Base-by-base conservation (phyloP, 371 early-diverging fungal species). In the Umbelopsis sp. region DNA sequence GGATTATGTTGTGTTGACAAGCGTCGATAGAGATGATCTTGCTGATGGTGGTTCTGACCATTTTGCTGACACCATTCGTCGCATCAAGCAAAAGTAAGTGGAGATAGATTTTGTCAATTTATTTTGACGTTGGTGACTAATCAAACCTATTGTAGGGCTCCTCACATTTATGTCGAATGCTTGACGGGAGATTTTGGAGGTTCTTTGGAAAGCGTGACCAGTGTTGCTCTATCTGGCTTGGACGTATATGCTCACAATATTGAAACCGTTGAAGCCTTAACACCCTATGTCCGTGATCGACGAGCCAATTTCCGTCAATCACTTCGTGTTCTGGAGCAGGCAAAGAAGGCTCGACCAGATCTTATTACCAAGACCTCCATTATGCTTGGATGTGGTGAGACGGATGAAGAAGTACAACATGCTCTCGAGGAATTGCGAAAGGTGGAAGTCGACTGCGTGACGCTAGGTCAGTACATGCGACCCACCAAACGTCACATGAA, bases 161-260 rank as follows among this genome's bases (percentile, higher is more conserved):
- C 97, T 44, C 86, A 95, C 65, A 96, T 98, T 50, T 80, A 97
- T 64, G 96, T 99, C 25, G 99, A 99, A 80, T 96, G 96, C 75
- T 83, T 99, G 70, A 97, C 97, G 18, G 97, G 98, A 65, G 99
- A 99, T 77, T 97, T 96, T 76, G 88, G 86, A 67, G 98, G 98
- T 9, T 83, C 92, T 29, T 77, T 96, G 38, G 84, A 87, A 41
- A 80, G 86, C 46, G 95, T 97, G 41, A 90, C 88, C 32, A 86
- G 78, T 4, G 97, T 99, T 5, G 97, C 97, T 1, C 73, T 69
- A 20, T 95, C 96, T 18, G 98, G 98, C 20, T 76, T 98, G 74
- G 97, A 99, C 78, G 99, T 99, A 7, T 99, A 95, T 80, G 99
- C 99, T 12, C 99, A 99, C 85, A 99, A 99, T 72, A 91, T 99